phyloP scores from a whole-genome alignment of 75 land plant genomes.

The Cupressus sempervirens region DNA sequence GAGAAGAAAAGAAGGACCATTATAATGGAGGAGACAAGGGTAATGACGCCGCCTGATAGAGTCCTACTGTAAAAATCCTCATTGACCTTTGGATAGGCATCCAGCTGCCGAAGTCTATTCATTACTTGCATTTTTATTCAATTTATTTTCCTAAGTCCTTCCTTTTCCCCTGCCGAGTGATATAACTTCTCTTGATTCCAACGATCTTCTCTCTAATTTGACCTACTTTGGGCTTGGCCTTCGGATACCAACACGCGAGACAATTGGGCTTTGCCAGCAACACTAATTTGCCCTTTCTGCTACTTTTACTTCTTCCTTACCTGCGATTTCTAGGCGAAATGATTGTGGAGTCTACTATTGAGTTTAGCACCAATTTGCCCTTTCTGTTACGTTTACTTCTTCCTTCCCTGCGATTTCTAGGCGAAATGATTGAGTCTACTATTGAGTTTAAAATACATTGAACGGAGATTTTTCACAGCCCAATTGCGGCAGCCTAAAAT shows the following conservation, averaged over 20 bases:
- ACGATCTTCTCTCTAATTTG: background rate
- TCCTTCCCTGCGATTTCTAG: background rate
- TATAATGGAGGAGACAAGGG: conserved; percentile 64
- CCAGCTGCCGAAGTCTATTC: conserved; percentile 59
- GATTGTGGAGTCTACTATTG: background rate
- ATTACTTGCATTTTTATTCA: conserved; percentile 44
- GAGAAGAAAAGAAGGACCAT: conserved; percentile 78
- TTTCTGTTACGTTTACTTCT: background rate
- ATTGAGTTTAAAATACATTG: background rate
- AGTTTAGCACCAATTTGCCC: background rate
- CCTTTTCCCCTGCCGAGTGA: background rate
- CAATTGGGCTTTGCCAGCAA: background rate
- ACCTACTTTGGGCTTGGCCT: background rate
- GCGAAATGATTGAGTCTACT: background rate
- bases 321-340: background rate
- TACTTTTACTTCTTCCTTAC: background rate
- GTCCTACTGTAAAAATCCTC: conserved; percentile 93
- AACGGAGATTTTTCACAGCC: background rate
- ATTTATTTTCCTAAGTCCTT: background rate
- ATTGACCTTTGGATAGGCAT: conserved; percentile 84
- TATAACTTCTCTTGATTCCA: background rate
- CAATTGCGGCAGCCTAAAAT: background rate
- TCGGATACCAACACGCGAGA: background rate
- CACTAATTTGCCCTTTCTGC: background rate
- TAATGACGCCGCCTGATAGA: conserved; percentile 86